Base-by-base conservation (phyloP, 1,284 basidiomycete species). In the Cryptococcus hybrid region DNA sequence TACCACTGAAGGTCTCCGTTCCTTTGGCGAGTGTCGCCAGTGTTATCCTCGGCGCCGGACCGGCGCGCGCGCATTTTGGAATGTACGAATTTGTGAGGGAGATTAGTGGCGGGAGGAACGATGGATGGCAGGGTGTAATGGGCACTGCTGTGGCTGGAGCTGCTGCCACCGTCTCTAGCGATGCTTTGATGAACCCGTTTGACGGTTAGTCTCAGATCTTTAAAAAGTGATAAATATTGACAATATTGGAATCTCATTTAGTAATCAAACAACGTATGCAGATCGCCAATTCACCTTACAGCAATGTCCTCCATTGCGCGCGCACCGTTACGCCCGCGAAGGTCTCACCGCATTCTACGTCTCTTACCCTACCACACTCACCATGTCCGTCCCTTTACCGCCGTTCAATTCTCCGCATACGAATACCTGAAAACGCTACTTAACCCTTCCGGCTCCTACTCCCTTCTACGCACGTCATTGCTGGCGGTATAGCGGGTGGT, bases 221-320 rank as follows among this genome's bases (percentile, higher is more conserved):
- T 56, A 45, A 34, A 8, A 15, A 15, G 35, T 51, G 50, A 51
- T 39, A 37, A 50, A 36, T 52, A 36, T 56, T 58, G 18, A 18
- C 18, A 18, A 18, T 18, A 18, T 18, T 18, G 18, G 18, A 18
- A 18, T 18, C 18, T 18, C 18, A 18, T 18, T 18, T 74, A 95
- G 95, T 99, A 64, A 92, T 99, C 81, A 99, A 99, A 80, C 95
- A 99, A 82, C 87, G 95, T 53, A 98, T 99, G 96, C 95, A 99
- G 79, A 84, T 99, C 58, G 91, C 92, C 78, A 86, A 90, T 73
- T 98, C 94, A 8, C 83, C 88, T 69, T 92, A 92, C 79, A 87
- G 88, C 55, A 90, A 89, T 44, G 90, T 96, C 42, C 73, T 86
- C 64, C 84, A 85, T 34, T 94, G 92, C 70, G 91, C 94, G 56